These are phyloP conservation scores for Coniochaeta prunicola DNA, from an alignment of 2,329 filamentous ascomycete genomes.

Conservation along the genomic window DNA sequence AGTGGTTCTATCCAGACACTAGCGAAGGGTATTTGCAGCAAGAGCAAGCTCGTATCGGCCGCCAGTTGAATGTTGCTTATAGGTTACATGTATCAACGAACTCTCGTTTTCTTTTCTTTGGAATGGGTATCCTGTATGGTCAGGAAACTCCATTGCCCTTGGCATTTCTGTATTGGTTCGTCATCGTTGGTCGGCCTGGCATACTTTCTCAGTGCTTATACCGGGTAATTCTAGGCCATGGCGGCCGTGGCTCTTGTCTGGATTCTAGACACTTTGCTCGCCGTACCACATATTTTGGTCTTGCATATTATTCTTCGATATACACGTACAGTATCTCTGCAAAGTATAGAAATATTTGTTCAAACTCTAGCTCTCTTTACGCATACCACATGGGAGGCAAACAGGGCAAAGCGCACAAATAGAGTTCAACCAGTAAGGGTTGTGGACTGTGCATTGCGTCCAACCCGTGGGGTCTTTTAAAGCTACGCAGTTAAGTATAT, in stretches of 20 bases:
- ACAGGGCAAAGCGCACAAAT: not conserved
- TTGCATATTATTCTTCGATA: not conserved
- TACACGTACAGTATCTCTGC: no score
- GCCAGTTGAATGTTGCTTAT: not conserved
- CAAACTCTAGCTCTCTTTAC: not conserved
- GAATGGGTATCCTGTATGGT: not conserved
- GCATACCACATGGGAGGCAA: not conserved
- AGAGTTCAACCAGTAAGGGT: no score
- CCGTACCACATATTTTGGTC: not conserved
- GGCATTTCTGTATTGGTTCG: not conserved
- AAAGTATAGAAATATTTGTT: no score
- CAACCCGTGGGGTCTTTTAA: no score
- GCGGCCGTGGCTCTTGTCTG: not conserved
- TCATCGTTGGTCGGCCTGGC: not conserved
- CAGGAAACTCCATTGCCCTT: not conserved
- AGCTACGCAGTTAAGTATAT: no score
- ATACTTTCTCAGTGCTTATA: not conserved
- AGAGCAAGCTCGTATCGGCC: conserved; percentile 30
- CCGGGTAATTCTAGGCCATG: not conserved
- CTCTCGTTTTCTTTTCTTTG: not conserved
- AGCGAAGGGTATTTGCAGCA: conserved; percentile 37
- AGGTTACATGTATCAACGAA: not conserved
- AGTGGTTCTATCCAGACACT: conserved; percentile 42
- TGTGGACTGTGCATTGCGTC: not conserved
- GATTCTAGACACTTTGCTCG: not conserved